Conservation (phyloP, 106 monocot species). For the Dendrobium chrysotoxum region DNA sequence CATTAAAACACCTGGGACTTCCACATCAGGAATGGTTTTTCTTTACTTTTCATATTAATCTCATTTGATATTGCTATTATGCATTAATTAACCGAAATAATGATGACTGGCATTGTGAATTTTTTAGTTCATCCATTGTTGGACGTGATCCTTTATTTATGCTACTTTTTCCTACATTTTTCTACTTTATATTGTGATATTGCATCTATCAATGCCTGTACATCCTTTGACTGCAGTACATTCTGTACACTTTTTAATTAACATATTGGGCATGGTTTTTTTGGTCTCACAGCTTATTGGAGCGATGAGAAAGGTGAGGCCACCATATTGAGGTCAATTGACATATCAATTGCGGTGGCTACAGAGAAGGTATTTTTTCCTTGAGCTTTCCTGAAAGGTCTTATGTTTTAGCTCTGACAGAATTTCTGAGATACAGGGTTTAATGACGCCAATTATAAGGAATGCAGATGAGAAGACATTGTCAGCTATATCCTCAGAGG, state of each 20-base stretch:
- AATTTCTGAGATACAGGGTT: conserved; percentile 44
- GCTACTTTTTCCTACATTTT: neutral
- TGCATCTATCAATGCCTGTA: neutral
- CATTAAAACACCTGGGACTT: too few relatives aligned
- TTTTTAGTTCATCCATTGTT: neutral
- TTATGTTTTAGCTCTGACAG: conserved; percentile 4
- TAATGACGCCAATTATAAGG: conserved; percentile 96
- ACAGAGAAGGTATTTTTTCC: conserved; percentile 73
- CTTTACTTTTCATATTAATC: neutral
- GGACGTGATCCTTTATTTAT: neutral
- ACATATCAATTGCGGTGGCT: conserved; percentile 97
- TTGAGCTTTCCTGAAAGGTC: neutral
- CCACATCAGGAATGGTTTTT: neutral
- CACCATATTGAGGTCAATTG: conserved; percentile 54
- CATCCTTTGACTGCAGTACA: neutral
- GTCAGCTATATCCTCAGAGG: conserved; percentile 83
- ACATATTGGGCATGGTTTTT: neutral
- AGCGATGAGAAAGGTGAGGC: conserved; percentile 62
- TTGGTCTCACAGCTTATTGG: conserved; percentile 68
- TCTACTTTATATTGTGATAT: neutral
- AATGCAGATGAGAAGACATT: conserved; percentile 94
- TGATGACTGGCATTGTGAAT: neutral
- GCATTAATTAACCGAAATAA: neutral
- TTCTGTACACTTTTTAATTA: neutral
- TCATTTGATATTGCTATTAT: neutral